These are phyloP conservation scores for Gaultheria prostrata DNA, from an alignment of 148 eudicot species.

Conservation along the genomic window DNA sequence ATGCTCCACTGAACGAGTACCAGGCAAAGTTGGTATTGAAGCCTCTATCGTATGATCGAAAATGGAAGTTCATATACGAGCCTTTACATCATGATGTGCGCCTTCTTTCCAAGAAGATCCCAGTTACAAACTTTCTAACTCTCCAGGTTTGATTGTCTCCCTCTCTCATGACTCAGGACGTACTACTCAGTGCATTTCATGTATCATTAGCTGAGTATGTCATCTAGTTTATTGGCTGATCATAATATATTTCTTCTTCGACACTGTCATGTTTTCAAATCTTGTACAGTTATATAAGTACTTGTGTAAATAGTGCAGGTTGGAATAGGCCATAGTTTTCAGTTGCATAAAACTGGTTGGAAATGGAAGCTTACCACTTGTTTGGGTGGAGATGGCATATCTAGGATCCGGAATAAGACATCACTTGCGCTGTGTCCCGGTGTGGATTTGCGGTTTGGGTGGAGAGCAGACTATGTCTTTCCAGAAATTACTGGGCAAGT, in stretches of 20 bases:
- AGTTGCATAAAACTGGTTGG: constrained; percentile 70
- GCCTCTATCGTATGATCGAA: constrained; percentile 68
- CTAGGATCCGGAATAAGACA: constrained; percentile 83
- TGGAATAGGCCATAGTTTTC: constrained; percentile 83
- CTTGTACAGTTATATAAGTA: not conserved
- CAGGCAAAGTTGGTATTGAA: constrained; percentile 79
- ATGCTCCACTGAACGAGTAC: constrained; percentile 74
- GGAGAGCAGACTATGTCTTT: constrained; percentile 94
- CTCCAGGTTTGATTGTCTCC: constrained; percentile 50
- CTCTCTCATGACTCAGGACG: not conserved
- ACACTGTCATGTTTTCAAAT: not conserved
- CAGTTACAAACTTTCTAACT: constrained; percentile 74
- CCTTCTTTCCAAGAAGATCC: constrained; percentile 86
- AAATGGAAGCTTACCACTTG: constrained; percentile 92
- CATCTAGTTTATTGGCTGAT: not conserved
- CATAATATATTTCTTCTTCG: not conserved
- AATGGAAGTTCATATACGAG: constrained; percentile 77
- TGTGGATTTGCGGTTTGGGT: constrained; percentile 83
- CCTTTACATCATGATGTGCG: constrained; percentile 80
- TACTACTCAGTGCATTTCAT: not conserved
- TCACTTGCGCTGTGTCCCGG: constrained; percentile 76
- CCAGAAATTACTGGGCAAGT: constrained; percentile 87
- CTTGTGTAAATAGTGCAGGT: constrained; percentile 48
- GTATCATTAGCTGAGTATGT: not conserved
- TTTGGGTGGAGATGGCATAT: constrained; percentile 81